Base-by-base conservation (phyloP, 192 early-diverging fungal species). In the Paraglomus occultum region DNA sequence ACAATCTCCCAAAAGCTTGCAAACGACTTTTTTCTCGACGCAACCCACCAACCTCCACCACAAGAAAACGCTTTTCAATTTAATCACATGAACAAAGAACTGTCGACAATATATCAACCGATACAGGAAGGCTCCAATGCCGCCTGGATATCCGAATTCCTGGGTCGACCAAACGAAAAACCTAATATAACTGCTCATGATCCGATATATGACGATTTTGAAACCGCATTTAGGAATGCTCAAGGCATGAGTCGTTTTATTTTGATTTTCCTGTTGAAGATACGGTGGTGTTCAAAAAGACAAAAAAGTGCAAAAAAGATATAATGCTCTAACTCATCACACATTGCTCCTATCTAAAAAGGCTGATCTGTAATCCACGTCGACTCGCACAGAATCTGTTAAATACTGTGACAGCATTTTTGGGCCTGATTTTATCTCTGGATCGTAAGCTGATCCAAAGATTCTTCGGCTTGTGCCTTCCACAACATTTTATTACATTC, bases 71-170 rank as follows among this genome's bases (percentile, higher is more conserved):
- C 77, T 39, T 95, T 90, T 75, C 81, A 89, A 66, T 88, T 95
- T 73, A 77, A 80, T 44, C 87, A 89, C 14, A 83, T 95, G 77
- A 74, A 72, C 53, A 81, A 82, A 64, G 91, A 92, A 74, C 80
- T 95, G 12, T 83, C 87, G 46, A 65, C 67, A 6, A 79, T 88
- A 12, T 82, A 81, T 47, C 77, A 67, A 8, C 53, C 63, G n/a
- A 50, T 14, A 22, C 74, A 46, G 45, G 18, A 45, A 18, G 4
- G 44, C 18, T 72, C 67, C 8, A 59, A 46, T 15, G 57, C 48
- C 18, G 81, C 89, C 74, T 95, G 92, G 92, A 81, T 87, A 1
- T 71, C 79, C 23, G 90, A 92, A 61, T 93, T 92, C 74, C 81
- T 85, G 71, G 71, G 75, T 2, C 73, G 47, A 50, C 46, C 73